These are phyloP conservation scores for Babesia sp. DNA, from an alignment of 169 alveolate genomes.

Conservation along the genomic window DNA sequence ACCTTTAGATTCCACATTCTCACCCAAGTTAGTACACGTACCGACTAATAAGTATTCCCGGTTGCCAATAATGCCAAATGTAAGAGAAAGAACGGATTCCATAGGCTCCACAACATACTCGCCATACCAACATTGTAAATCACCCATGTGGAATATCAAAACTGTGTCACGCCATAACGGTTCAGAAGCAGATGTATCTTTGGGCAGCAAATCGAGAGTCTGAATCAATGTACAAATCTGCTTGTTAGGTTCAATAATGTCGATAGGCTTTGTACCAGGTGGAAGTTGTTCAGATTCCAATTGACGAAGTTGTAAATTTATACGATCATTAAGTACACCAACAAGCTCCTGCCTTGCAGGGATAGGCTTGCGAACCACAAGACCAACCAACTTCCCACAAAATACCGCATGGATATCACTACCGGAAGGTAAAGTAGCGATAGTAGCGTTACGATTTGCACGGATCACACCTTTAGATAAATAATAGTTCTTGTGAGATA, in stretches of 20 bases:
- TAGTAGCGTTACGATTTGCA: slow-evolving; percentile 36
- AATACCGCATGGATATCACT: neutral
- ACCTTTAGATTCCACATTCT: slow-evolving; percentile 60
- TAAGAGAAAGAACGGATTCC: slow-evolving; percentile 47
- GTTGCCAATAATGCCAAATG: slow-evolving; percentile 57
- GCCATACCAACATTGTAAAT: slow-evolving; percentile 30
- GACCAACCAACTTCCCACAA: slow-evolving; percentile 37
- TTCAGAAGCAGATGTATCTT: neutral
- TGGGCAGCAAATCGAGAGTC: slow-evolving; percentile 7
- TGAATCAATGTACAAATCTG: slow-evolving; percentile 22
- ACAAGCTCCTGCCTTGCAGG: slow-evolving; percentile 19
- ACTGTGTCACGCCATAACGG: slow-evolving; percentile 33
- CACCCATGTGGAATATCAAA: slow-evolving; percentile 42
- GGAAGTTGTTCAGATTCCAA: slow-evolving; percentile 31
- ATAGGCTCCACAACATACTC: slow-evolving; percentile 46
- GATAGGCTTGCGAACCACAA: slow-evolving; percentile 27
- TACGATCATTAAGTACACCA: slow-evolving; percentile 36
- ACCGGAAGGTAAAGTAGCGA: slow-evolving; percentile 12
- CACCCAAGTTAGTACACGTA: slow-evolving; percentile 62
- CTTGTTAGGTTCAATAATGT: slow-evolving; percentile 34
- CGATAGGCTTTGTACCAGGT: slow-evolving; percentile 24
- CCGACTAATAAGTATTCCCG: slow-evolving; percentile 55
- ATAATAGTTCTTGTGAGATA: slow-evolving; percentile 38
- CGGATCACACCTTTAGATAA: slow-evolving; percentile 27
- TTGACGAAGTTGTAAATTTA: slow-evolving; percentile 38